These are phyloP conservation scores for Eutrema yunnanense DNA, from an alignment of 345 rosid species.

Conservation along the genomic window DNA sequence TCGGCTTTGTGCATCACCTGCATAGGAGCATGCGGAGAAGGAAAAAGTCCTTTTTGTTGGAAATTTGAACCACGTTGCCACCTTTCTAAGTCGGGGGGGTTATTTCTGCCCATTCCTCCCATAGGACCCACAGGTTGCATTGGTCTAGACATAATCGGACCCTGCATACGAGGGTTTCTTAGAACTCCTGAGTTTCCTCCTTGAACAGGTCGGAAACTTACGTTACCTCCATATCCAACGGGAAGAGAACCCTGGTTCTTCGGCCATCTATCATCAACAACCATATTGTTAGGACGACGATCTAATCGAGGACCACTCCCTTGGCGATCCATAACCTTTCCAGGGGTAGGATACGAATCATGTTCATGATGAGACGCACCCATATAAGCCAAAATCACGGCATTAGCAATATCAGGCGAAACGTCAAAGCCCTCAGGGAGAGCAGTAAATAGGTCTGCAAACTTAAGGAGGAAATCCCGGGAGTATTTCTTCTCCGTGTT, in stretches of 20 bases:
- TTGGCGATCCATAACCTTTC: slow-evolving; percentile 61
- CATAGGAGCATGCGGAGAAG: slow-evolving; percentile 79
- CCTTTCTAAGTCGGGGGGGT: slow-evolving; percentile 61
- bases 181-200: slow-evolving; percentile 71
- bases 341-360: slow-evolving; percentile 51
- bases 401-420: slow-evolving; percentile 44
- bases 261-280: slow-evolving; percentile 68
- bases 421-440: slow-evolving; percentile 64
- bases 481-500: slow-evolving; percentile 70
- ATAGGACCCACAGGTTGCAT: slow-evolving; percentile 61
- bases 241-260: slow-evolving; percentile 44
- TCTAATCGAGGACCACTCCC: slow-evolving; percentile 54
- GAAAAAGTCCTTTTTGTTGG: slow-evolving; percentile 73
- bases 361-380: slow-evolving; percentile 45
- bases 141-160: slow-evolving; percentile 65
- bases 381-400: slow-evolving; percentile 31
- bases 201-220: slow-evolving; percentile 61
- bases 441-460: slow-evolving; percentile 55
- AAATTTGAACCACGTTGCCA: slow-evolving; percentile 75
- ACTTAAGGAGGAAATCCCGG: slow-evolving; percentile 85
- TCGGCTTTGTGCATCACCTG: slow-evolving; percentile 93
- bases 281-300: slow-evolving; percentile 60
- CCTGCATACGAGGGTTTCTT: slow-evolving; percentile 62
- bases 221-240: slow-evolving; percentile 47
- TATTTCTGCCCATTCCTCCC: slow-evolving; percentile 57